Evolutionary conservation across 345 rosid genomes (phyloP), one percentile per base, ranked within the genome.

Genomic region (Hevea brasiliensis): DNA sequence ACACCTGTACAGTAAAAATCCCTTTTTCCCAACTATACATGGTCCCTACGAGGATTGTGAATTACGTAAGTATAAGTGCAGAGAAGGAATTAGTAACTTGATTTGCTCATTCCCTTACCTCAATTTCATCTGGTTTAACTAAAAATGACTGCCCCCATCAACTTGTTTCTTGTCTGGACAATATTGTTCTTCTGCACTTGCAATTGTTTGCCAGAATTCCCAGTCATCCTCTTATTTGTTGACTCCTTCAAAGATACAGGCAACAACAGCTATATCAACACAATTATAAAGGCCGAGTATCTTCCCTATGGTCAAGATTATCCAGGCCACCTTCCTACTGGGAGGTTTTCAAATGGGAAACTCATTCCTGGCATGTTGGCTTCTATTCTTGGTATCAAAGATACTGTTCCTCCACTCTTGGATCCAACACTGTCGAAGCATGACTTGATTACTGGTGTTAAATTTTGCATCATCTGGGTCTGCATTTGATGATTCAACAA

Each of bases 341-440:
- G 87, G 7, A 84, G 89, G 73, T 86, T 84, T 65, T 82, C 86
- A 2, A 77, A 82, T 35, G 91, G 89, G 6, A 81, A 78, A 70
- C 76, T 82, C 32, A 59, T 80, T 42, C 79, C 92, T 4, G 92
- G 86, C 70, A 29, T 88, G 20, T 12, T 81, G 10, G 88, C 86
- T 15, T 64, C 69, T 0, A 10, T 23, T 15, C 75, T 82, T 0
- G 80, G 83, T 59, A 79, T 84, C 61, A 86, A 84, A 69, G 75
- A 83, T 18, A 23, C 80, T 0, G 68, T 81, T 23, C 87, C 87
- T 0, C 82, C 91, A 13, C 81, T 68, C 70, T 71, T 86, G 41
- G 77, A 83, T n/a, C 88, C 87, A 1, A 55, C 24, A 65, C 74
- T 83, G 0, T 29, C 87, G 0, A 35, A 76, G 7, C 21, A 68